Percentiles rank a stretch among this genome's conserved stretches.
phyloP scores from a whole-genome alignment of 2,329 filamentous ascomycete genomes.

The Apiospora aurea region DNA sequence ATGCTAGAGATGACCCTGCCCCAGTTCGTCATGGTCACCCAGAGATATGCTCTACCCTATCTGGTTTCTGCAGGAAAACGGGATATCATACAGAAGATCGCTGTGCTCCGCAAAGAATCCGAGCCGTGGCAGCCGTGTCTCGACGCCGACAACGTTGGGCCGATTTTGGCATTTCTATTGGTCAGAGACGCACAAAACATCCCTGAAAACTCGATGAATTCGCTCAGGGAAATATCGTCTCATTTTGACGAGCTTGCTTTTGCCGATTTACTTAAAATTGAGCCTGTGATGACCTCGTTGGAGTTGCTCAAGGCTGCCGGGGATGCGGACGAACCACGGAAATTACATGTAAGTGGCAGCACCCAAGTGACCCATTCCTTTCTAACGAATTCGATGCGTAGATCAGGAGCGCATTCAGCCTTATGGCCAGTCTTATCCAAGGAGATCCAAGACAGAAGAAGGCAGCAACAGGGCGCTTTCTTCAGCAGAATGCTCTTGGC shows the following conservation, averaged over 20 bases:
- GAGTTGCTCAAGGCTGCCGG: conserved; percentile 83
- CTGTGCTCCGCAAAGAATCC: conserved; percentile 74
- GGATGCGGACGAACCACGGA: conserved; percentile 67
- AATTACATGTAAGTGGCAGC: conserved; percentile 59
- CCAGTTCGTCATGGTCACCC: conserved; percentile 77
- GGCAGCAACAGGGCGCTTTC: conserved; percentile 74
- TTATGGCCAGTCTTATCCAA: conserved; percentile 53
- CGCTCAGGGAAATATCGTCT: conserved; percentile 72
- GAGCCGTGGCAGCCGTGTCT: conserved; percentile 65
- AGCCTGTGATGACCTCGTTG: conserved; percentile 77
- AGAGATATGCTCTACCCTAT: conserved; percentile 84
- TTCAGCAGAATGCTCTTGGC: conserved; percentile 84
- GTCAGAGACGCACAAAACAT: conserved; percentile 63
- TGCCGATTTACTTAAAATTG: conserved; percentile 72
- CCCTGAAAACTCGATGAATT: conserved; percentile 71
- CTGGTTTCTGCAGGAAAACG: conserved; percentile 80
- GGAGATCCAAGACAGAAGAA: conserved; percentile 52
- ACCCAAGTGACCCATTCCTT: background rate
- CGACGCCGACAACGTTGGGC: conserved; percentile 62
- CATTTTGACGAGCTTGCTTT: conserved; percentile 74
- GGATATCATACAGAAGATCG: conserved; percentile 83
- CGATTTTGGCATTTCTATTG: conserved; percentile 66
- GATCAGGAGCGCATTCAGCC: conserved; percentile 56
- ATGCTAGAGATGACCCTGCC: conserved; percentile 78
- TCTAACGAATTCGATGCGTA: conserved; percentile 34